These are phyloP conservation scores for Acanthamoeba royreba DNA, from an alignment of 208 protist species.

Conservation along the genomic window DNA sequence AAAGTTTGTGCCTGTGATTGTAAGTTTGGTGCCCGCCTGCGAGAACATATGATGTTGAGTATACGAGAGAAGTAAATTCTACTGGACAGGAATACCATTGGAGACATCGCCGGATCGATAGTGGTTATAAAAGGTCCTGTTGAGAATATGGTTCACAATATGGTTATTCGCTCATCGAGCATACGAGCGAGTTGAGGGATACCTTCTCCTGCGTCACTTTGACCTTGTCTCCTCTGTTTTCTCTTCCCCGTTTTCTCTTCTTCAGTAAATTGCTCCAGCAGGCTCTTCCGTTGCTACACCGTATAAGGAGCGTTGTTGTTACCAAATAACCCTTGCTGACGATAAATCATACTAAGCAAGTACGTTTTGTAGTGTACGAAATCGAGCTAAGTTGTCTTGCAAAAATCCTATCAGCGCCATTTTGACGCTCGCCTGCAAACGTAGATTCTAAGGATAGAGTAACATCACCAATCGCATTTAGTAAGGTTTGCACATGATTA, in stretches of 20 bases:
- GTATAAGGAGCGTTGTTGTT: too few species aligned
- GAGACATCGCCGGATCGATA: conserved; percentile 6
- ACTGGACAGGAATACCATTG: background rate
- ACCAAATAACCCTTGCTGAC: too few species aligned
- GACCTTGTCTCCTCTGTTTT: background rate
- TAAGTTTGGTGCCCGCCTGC: background rate
- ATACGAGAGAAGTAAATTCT: background rate
- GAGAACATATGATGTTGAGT: background rate
- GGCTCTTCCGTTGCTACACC: background rate
- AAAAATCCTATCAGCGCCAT: background rate
- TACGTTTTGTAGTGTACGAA: background rate
- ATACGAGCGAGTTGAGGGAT: too few species aligned
- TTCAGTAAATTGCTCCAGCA: background rate
- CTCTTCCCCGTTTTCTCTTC: background rate
- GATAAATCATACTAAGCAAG: too few species aligned
- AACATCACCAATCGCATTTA: too few species aligned
- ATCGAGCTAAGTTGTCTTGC: background rate
- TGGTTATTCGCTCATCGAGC: too few species aligned
- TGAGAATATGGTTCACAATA: too few species aligned
- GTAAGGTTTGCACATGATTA: too few species aligned
- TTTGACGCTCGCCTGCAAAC: background rate
- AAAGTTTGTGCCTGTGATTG: background rate
- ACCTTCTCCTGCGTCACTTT: background rate
- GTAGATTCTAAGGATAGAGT: background rate
- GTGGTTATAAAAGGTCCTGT: background rate